These are phyloP conservation scores for Arthrocladium fulminans DNA, from an alignment of 2,329 filamentous ascomycete species.

Conservation along the genomic window DNA sequence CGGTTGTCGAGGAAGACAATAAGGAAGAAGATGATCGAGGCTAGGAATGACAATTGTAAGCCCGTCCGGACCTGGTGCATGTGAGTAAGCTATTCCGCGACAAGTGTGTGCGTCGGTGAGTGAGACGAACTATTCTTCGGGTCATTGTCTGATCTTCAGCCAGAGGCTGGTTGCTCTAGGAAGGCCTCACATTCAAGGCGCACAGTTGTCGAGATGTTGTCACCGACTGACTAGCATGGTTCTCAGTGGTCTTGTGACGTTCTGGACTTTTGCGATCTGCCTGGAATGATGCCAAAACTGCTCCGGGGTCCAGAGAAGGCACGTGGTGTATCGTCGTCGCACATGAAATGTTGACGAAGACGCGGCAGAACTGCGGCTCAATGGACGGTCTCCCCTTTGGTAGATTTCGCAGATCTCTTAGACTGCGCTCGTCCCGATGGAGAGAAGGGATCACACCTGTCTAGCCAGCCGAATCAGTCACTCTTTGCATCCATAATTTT, in stretches of 20 bases:
- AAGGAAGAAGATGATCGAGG: constrained; percentile 58
- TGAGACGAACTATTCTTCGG: constrained; percentile 6
- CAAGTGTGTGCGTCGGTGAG: background rate
- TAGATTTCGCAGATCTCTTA: background rate
- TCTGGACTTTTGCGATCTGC: background rate
- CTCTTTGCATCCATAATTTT: too few species aligned
- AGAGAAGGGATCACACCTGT: background rate
- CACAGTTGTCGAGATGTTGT: background rate
- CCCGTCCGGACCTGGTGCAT: constrained; percentile 50
- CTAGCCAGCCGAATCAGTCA: background rate
- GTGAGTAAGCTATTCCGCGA: constrained; percentile 7
- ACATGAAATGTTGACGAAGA: background rate
- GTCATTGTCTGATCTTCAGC: constrained; percentile 9
- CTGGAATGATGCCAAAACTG: background rate
- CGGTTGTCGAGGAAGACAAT: constrained; percentile 78
- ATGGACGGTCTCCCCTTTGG: background rate
- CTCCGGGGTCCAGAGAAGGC: background rate
- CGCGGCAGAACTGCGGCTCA: background rate
- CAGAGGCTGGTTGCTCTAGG: constrained; percentile 1
- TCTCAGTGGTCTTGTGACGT: background rate
- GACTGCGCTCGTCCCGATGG: background rate
- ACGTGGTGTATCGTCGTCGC: background rate
- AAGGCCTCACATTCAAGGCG: constrained; percentile 5
- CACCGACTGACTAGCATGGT: background rate
- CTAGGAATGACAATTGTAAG: constrained; percentile 62